Evolutionary conservation across 2,329 filamentous ascomycete genomes (phyloP).

Genomic region (Fusarium nygamai): DNA sequence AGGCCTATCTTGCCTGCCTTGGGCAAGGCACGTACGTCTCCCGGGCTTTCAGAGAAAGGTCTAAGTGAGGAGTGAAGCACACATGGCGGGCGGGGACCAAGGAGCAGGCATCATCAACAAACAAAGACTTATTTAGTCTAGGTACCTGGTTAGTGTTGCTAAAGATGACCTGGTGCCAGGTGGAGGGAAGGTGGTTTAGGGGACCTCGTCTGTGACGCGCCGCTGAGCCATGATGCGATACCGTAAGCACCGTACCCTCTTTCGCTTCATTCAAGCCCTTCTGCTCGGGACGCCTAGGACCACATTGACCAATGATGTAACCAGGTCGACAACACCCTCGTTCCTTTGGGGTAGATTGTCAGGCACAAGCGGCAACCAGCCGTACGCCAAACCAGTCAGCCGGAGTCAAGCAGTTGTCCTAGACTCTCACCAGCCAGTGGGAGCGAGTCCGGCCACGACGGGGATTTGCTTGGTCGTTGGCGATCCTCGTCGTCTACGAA

Average conservation of each 20-base stretch:
- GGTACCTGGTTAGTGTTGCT: not conserved
- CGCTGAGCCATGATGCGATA: slow-evolving; percentile 25
- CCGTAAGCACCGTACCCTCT: slow-evolving; percentile 4
- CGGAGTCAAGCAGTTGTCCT: slow-evolving; percentile 16
- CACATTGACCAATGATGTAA: slow-evolving; percentile 1
- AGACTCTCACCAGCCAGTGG: slow-evolving; percentile 12
- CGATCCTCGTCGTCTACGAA: not conserved
- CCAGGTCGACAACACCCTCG: not conserved
- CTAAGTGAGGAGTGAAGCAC: not conserved
- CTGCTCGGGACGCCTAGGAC: not conserved
- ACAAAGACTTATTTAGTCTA: not conserved
- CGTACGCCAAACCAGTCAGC: slow-evolving; percentile 33
- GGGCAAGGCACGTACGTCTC: not conserved
- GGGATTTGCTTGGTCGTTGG: slow-evolving; percentile 12
- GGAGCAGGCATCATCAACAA: not conserved
- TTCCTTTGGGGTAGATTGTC: slow-evolving; percentile 31
- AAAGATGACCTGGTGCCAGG: not conserved
- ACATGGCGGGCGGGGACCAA: slow-evolving; percentile 27
- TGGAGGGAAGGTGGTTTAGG: slow-evolving; percentile 11
- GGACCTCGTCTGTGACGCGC: slow-evolving; percentile 23
- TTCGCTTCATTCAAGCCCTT: slow-evolving; percentile 17
- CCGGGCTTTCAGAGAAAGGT: not conserved
- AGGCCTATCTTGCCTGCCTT: not conserved
- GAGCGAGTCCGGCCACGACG: slow-evolving; percentile 13
- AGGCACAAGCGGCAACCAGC: slow-evolving; percentile 29